Percentiles rank a stretch among this genome's conserved stretches.
phyloP scores from a whole-genome alignment of 352 stramenopile genomes.

The Pythium sp. region DNA sequence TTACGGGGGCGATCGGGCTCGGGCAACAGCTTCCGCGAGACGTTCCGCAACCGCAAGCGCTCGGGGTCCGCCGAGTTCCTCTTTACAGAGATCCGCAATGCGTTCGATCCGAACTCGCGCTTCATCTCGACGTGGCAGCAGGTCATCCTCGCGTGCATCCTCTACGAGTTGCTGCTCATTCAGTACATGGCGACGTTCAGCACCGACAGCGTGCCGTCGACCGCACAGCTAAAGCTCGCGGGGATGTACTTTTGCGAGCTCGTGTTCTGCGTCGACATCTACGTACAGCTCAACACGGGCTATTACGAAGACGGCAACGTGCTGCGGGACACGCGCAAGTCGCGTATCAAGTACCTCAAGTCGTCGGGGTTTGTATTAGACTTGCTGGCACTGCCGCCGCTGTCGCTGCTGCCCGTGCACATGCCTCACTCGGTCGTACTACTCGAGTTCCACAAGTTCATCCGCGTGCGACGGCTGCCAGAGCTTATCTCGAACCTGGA shows the following conservation, averaged over 20 bases:
- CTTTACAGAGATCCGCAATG: constrained; percentile 47
- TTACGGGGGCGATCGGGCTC: constrained; percentile 16
- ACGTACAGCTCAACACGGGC: constrained; percentile 69
- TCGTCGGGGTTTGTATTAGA: constrained; percentile 53
- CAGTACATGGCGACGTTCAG: constrained; percentile 47
- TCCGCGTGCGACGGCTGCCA: constrained; percentile 46
- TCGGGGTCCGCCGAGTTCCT: constrained; percentile 47
- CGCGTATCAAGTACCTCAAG: constrained; percentile 56
- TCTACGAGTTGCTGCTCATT: constrained; percentile 49
- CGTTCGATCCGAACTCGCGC: constrained; percentile 55
- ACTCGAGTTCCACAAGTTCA: constrained; percentile 57
- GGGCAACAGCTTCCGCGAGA: constrained; percentile 31
- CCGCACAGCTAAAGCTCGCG: constrained; percentile 24
- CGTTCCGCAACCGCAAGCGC: constrained; percentile 35
- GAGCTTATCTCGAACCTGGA: constrained; percentile 55
- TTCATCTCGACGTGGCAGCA: constrained; percentile 55
- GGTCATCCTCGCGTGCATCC: constrained; percentile 45
- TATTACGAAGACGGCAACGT: constrained; percentile 75
- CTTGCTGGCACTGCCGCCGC: constrained; percentile 40
- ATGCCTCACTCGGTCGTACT: constrained; percentile 21
- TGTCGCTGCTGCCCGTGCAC: constrained; percentile 35
- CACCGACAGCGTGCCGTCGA: not conserved
- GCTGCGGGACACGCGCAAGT: constrained; percentile 53
- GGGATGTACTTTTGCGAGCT: constrained; percentile 54
- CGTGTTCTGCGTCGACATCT: constrained; percentile 60